Evolutionary conservation across 371 early-diverging fungal species (phyloP), one percentile per base, ranked within the genome.

Genomic region (Rhizopus sp.): DNA sequence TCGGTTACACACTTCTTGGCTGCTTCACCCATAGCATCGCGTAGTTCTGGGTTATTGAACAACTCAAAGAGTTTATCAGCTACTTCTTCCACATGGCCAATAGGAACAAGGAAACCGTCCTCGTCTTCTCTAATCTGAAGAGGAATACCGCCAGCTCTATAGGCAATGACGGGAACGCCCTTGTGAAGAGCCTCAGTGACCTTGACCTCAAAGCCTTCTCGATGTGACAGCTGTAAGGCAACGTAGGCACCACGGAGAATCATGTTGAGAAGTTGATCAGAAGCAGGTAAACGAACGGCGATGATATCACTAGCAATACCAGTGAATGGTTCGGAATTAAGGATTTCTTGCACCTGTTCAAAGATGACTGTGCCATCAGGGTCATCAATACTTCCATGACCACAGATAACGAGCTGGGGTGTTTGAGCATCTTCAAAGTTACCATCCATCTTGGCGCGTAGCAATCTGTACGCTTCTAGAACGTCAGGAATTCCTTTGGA

Each of bases 171-270:
- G 4, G 89, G 89, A 5, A 84, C 66, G 35, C 79, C 77, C 64
- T 94, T 93, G 32, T 81, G 69, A 17, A 93, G 73, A 4, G 91
- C 84, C 58, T 94, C 95, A 3, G 93, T 93, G n/a, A 94, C 90
- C 71, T 94, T 94, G 77, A 94, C 85, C 70, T 94, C 93, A 47
- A 92, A 93, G 13, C 94, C 94, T 77, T 93, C 93, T 42, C 91
- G 82, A 40, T 85, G 85, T 2, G 91, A 91, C 7, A 94, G 77
- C 71, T 94, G 95, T 33, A 91, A 69, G 6, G 89, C 87, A 16
- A 89, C 82, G 59, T 82, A 64, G 3, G 92, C 86, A 30, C 86
- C 82, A 30, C 87, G 72, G 31, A 93, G 49, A 13, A 93, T 63
- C 50, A 88, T 72, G 62, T 93, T 88, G 9, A 93, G 73, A 33